Percentiles rank a stretch among this genome's conserved stretches.
Conservation (phyloP, 2,329 filamentous ascomycete genomes). For the Diaporthe citri region DNA sequence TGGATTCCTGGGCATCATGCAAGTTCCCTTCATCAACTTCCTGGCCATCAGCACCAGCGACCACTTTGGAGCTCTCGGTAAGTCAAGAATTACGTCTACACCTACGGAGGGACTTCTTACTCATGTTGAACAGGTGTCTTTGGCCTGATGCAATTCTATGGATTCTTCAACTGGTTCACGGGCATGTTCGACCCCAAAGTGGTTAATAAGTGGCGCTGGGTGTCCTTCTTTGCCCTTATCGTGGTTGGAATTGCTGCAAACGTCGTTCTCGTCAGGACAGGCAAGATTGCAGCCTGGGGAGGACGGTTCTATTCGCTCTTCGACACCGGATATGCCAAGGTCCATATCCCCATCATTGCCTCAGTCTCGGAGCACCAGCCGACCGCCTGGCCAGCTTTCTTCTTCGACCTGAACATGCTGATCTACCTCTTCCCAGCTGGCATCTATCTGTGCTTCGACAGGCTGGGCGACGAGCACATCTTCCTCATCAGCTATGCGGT, state of each 20-base stretch:
- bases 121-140: constrained; percentile 78
- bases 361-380: constrained; percentile 99
- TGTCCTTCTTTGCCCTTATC: constrained; percentile 81
- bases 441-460: constrained; percentile 97
- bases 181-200: constrained; percentile 91
- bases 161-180: constrained; percentile 90
- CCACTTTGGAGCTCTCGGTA: constrained; percentile 96
- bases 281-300: constrained; percentile 96
- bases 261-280: constrained; percentile 82
- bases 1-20: constrained; percentile 97
- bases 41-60: constrained; percentile 96
- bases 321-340: constrained; percentile 99
- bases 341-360: constrained; percentile 98
- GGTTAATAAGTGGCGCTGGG: constrained; percentile 89
- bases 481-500: constrained; percentile 98
- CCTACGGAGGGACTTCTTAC: constrained; percentile 37
- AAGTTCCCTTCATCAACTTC: constrained; percentile 99
- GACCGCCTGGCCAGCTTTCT: constrained; percentile 98
- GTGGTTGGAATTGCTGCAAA: constrained; percentile 84
- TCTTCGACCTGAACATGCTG: constrained; percentile 97
- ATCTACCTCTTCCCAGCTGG: constrained; percentile 99
- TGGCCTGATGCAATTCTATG: constrained; percentile 92
- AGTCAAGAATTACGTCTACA: constrained; percentile 46
- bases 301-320: constrained; percentile 99
- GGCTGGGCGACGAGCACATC: constrained; percentile 94